Evolutionary conservation across 139 green algal genomes (phyloP).

Genomic region (Volvox reticuliferus): DNA sequence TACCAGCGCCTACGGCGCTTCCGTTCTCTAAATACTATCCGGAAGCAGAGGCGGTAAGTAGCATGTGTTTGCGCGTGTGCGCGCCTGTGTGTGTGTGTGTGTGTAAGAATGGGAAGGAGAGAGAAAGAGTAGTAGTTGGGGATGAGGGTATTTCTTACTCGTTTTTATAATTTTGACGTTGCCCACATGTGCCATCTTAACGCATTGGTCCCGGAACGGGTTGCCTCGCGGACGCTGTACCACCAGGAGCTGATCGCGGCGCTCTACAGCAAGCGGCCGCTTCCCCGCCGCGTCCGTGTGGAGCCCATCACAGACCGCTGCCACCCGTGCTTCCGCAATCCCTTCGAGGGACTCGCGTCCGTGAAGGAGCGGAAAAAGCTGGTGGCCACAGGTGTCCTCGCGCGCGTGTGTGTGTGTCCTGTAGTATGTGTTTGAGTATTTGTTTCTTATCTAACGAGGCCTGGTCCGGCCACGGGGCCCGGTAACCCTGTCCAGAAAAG

Average conservation of each 20-base stretch:
- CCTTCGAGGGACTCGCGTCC: conserved; percentile 9
- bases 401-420: neutral
- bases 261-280: neutral
- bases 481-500: too few species aligned
- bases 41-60: conserved; percentile 1
- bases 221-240: neutral
- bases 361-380: conserved; percentile 3
- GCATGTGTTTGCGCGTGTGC: neutral
- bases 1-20: neutral
- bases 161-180: neutral
- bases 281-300: neutral
- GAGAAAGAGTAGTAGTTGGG: neutral
- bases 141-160: neutral
- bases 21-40: neutral
- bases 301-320: conserved; percentile 32
- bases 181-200: too few species aligned
- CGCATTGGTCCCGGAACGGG: neutral
- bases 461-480: too few species aligned
- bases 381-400: neutral
- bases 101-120: neutral
- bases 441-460: too few species aligned
- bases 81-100: neutral
- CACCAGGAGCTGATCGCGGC: conserved; percentile 30
- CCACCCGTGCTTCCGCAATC: conserved; percentile 41
- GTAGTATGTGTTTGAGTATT: too few species aligned